Conservation (phyloP, 2,329 filamentous ascomycete species). For the Ceratocystis colombiana region DNA sequence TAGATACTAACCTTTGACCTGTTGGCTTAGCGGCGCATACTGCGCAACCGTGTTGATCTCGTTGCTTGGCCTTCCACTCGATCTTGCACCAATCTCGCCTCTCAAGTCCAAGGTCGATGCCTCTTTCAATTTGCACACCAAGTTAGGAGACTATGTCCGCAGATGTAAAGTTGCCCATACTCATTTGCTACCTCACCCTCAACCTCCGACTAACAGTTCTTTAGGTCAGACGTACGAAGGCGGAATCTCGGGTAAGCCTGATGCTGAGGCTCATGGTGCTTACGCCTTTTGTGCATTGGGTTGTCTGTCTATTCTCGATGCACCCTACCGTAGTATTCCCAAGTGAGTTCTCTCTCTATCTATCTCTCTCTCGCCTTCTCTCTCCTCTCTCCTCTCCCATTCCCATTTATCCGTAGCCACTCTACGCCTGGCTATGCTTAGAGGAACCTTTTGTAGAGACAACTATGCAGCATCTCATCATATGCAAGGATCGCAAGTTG, state of each 20-base stretch:
- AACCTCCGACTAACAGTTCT: not conserved
- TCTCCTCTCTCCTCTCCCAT: conserved; percentile 18
- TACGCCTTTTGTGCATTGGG: conserved; percentile 93
- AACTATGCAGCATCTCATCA: not conserved
- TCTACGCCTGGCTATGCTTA: not conserved
- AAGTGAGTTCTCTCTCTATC: conserved; percentile 43
- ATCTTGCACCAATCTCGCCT: conserved; percentile 40
- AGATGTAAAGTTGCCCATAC: conserved; percentile 51
- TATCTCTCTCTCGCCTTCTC: conserved; percentile 20
- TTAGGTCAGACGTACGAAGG: conserved; percentile 88
- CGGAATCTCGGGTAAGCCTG: conserved; percentile 76
- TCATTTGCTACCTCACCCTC: not conserved
- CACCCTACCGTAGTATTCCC: conserved; percentile 62
- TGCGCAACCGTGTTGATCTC: conserved; percentile 79
- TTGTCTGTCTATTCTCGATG: conserved; percentile 74
- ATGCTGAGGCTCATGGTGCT: conserved; percentile 86
- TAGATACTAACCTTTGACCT: conserved; percentile 13
- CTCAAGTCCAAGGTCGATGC: conserved; percentile 20
- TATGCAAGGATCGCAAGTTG: not conserved
- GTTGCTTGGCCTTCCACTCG: conserved; percentile 70
- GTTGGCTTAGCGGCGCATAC: conserved; percentile 58
- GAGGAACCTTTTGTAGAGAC: not conserved
- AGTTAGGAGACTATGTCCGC: conserved; percentile 66
- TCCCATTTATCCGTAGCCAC: conserved; percentile 1
- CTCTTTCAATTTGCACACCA: conserved; percentile 22